These are phyloP conservation scores for Paraconiothyrium brasiliense DNA, from an alignment of 2,329 filamentous ascomycete species.

Conservation along the genomic window DNA sequence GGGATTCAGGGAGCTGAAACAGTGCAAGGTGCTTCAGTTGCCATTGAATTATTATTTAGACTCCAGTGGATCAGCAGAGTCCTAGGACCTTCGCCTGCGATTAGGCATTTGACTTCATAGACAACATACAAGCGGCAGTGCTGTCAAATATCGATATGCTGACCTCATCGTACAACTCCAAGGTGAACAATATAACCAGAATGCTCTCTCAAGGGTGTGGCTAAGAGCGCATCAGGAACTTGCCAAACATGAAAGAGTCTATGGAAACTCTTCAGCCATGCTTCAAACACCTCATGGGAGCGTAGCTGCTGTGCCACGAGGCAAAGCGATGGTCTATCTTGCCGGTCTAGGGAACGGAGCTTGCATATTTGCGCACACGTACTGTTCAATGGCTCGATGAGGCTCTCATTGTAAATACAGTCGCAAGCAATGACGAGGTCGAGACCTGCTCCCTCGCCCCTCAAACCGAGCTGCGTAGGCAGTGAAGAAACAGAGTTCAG, in stretches of 20 bases:
- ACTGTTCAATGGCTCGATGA: constrained; percentile 83
- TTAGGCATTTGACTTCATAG: not conserved
- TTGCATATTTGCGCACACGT: constrained; percentile 79
- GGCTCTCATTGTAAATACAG: constrained; percentile 92
- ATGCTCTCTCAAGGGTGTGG: constrained; percentile 66
- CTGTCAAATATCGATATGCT: not conserved
- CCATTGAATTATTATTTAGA: constrained; percentile 35
- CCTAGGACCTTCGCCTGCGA: not conserved
- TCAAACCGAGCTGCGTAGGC: constrained; percentile 60
- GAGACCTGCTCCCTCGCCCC: constrained; percentile 58
- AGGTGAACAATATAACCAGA: constrained; percentile 86
- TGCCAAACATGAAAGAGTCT: constrained; percentile 78
- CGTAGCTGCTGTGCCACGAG: constrained; percentile 90
- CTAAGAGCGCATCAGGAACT: constrained; percentile 71
- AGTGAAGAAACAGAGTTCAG: constrained; percentile 56
- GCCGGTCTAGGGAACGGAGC: constrained; percentile 56
- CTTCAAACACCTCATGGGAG: constrained; percentile 83
- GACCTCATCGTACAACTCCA: constrained; percentile 55
- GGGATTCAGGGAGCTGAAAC: constrained; percentile 34
- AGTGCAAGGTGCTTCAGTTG: constrained; percentile 37
- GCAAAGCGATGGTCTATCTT: constrained; percentile 69
- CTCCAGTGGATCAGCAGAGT: not conserved
- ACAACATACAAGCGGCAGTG: not conserved
- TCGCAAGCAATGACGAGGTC: constrained; percentile 86
- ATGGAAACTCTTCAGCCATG: constrained; percentile 77